phyloP scores from a whole-genome alignment of 768 basidiomycete species.

The Dioszegia aurantiaca region DNA sequence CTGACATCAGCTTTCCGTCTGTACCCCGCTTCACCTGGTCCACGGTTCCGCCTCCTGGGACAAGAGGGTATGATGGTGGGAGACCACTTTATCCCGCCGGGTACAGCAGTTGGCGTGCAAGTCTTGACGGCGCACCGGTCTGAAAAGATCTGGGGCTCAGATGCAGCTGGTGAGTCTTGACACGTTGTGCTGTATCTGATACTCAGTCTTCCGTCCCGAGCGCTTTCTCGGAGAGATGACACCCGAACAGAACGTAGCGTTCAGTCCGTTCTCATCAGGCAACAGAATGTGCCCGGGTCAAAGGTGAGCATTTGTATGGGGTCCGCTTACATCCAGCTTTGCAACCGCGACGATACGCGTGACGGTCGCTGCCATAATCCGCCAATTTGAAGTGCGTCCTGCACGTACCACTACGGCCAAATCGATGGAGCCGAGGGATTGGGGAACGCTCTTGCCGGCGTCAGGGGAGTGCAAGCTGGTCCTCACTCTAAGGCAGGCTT shows the following conservation, averaged over 20 bases:
- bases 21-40: conserved; percentile 6
- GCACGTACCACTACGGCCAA: not conserved
- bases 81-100: conserved; percentile 6
- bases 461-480: conserved; percentile 4
- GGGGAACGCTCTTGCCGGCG: conserved; percentile 6
- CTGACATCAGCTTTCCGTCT: conserved; percentile 4
- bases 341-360: not conserved
- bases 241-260: conserved; percentile 9
- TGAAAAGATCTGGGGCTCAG: conserved; percentile 10
- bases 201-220: conserved; percentile 9
- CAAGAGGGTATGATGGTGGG: conserved; percentile 2
- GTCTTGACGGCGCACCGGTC: conserved; percentile 12
- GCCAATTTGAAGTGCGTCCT: not conserved
- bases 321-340: not conserved
- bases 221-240: not conserved
- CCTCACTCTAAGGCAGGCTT: conserved; percentile 5
- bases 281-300: conserved; percentile 6
- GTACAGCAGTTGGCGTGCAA: conserved; percentile 16
- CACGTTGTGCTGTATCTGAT: not conserved
- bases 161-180: conserved; percentile 6
- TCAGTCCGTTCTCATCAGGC: conserved; percentile 8
- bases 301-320: not conserved
- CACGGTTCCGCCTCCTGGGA: not conserved
- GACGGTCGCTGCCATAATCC: conserved; percentile 1
- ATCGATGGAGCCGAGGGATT: conserved; percentile 10